phyloP scores from a whole-genome alignment of 2,329 filamentous ascomycete species.

The Gremmenia infestans region DNA sequence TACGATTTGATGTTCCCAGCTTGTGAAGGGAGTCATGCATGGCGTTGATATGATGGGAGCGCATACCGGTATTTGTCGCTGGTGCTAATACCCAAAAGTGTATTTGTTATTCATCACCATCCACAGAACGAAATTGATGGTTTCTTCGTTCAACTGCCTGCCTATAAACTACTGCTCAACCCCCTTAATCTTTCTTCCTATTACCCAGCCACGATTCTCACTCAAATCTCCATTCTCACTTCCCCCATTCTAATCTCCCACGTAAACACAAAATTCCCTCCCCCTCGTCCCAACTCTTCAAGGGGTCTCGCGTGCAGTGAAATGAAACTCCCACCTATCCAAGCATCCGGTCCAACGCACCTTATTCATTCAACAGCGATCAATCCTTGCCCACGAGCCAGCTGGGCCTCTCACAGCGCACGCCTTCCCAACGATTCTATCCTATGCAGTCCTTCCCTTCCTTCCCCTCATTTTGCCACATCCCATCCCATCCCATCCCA shows the following conservation, averaged over 20 bases:
- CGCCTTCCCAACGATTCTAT: not conserved
- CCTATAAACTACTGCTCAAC: too few species aligned
- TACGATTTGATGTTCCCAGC: not conserved
- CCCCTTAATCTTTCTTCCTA: too few species aligned
- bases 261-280: not conserved
- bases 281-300: not conserved
- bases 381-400: not conserved
- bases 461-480: not conserved
- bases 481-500: not conserved
- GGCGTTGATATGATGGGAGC: not conserved
- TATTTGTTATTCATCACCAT: not conserved
- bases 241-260: too few species aligned
- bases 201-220: too few species aligned
- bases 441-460: too few species aligned
- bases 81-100: conserved; percentile 2
- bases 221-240: too few species aligned
- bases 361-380: too few species aligned
- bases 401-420: not conserved
- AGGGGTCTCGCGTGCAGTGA: too few species aligned
- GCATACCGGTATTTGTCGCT: not conserved
- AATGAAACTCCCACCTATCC: too few species aligned
- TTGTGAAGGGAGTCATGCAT: not conserved
- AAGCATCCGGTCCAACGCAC: too few species aligned
- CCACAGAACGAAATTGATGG: not conserved
- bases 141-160: not conserved